Percentiles rank a stretch among this genome's conserved stretches.
Evolutionary conservation across 805 yeast genomes (phyloP).

Genomic region (Starmerella geochares): DNA sequence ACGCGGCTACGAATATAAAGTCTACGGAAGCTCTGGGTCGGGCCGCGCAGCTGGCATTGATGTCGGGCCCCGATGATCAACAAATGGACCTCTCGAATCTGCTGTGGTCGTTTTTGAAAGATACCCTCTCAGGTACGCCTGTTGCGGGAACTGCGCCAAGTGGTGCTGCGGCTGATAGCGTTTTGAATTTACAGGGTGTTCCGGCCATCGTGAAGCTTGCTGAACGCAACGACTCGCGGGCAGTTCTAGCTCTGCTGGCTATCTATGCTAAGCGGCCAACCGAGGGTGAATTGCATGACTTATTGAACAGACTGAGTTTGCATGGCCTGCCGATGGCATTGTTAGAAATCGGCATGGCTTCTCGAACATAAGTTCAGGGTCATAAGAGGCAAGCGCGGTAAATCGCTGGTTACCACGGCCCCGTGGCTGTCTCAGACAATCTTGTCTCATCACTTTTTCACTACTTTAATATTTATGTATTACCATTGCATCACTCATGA

Average conservation of each 20-base stretch:
- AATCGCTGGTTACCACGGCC: too few relatives aligned
- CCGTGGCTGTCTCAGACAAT: too few relatives aligned
- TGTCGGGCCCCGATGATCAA: not conserved
- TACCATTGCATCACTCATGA: not conserved
- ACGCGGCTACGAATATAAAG: not conserved
- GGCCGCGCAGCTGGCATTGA: not conserved
- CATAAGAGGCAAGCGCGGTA: too few relatives aligned
- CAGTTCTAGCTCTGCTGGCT: constrained; percentile 11
- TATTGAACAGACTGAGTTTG: not conserved
- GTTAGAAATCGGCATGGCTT: constrained; percentile 3
- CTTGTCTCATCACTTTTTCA: not conserved
- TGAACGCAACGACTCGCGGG: constrained; percentile 3
- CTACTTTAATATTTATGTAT: not conserved
- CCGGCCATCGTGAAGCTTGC: not conserved
- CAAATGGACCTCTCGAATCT: not conserved
- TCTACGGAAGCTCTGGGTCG: not conserved
- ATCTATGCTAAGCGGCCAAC: not conserved
- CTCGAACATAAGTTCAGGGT: not conserved
- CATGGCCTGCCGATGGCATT: constrained; percentile 2
- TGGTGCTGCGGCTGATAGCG: not conserved
- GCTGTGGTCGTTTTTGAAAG: not conserved
- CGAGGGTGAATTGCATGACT: not conserved
- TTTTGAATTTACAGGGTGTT: not conserved
- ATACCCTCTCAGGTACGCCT: too few relatives aligned
- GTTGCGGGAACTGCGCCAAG: too few relatives aligned